These are phyloP conservation scores for Teratosphaeria gauchensis DNA, from an alignment of 2,329 filamentous ascomycete genomes.

Conservation along the genomic window DNA sequence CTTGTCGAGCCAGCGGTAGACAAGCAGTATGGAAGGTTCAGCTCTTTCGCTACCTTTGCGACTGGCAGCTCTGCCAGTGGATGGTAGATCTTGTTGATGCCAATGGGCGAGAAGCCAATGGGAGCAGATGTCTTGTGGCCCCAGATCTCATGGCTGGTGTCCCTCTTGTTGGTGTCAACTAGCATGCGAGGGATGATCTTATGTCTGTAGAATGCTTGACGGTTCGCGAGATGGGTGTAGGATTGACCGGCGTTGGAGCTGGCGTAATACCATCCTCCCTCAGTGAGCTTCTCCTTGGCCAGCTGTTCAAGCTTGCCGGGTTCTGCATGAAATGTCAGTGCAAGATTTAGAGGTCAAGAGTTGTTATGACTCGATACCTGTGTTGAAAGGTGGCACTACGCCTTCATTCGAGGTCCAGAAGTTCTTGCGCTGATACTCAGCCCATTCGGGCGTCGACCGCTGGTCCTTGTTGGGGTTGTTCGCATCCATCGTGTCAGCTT, in stretches of 20 bases:
- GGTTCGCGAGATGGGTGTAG: conserved; percentile 46
- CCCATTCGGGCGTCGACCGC: conserved; percentile 45
- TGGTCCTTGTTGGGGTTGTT: conserved; percentile 43
- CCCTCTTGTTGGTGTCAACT: conserved; percentile 50
- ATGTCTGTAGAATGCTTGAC: conserved; percentile 55
- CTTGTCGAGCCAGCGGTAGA: conserved; percentile 47
- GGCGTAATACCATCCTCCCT: conserved; percentile 51
- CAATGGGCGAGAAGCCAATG: conserved; percentile 55
- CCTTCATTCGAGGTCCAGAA: conserved; percentile 47
- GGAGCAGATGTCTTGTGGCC: conserved; percentile 50
- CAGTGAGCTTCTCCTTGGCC: conserved; percentile 46
- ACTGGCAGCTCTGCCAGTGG: conserved; percentile 49
- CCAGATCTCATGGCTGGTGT: conserved; percentile 50
- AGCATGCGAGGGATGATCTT: conserved; percentile 53
- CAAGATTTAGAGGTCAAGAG: not conserved
- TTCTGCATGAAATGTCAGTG: conserved; percentile 27
- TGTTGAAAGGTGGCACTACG: conserved; percentile 43
- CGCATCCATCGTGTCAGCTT: conserved; percentile 32
- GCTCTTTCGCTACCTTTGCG: conserved; percentile 49
- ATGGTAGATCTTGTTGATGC: conserved; percentile 58
- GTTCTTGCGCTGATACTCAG: conserved; percentile 45
- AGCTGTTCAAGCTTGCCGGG: conserved; percentile 50
- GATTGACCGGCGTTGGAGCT: conserved; percentile 49
- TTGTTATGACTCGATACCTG: conserved; percentile 25
- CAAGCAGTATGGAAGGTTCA: conserved; percentile 51